Evolutionary conservation across 352 stramenopile species (phyloP).

Genomic region (Phytophthora pseudosyringae): DNA sequence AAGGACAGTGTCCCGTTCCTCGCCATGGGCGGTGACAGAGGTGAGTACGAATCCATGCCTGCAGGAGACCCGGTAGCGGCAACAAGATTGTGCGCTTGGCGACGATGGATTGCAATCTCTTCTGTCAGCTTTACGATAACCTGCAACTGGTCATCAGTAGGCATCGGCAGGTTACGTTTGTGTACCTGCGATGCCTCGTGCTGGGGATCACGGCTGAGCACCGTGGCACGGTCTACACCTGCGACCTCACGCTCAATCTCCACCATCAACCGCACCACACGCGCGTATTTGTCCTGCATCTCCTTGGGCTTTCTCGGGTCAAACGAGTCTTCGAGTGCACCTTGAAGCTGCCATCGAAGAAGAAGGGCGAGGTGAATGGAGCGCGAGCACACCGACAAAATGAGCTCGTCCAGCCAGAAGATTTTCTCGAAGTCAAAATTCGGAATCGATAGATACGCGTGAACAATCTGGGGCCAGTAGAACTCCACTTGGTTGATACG

Average conservation of each 20-base stretch:
- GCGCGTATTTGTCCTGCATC: constrained; percentile 88
- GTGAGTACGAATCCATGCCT: constrained; percentile 39
- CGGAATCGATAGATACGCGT: constrained; percentile 86
- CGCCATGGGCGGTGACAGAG: constrained; percentile 44
- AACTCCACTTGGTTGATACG: constrained; percentile 93
- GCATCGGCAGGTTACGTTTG: constrained; percentile 76
- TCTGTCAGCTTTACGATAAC: constrained; percentile 83
- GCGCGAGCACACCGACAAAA: constrained; percentile 88
- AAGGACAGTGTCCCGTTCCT: constrained; percentile 38
- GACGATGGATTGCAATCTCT: constrained; percentile 74
- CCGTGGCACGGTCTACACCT: constrained; percentile 63
- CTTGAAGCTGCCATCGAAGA: constrained; percentile 89
- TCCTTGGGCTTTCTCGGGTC: constrained; percentile 78
- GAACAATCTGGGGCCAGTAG: constrained; percentile 92
- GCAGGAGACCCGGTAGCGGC: constrained; percentile 24
- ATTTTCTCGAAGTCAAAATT: constrained; percentile 93
- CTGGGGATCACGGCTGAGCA: constrained; percentile 62
- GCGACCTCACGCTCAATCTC: constrained; percentile 88
- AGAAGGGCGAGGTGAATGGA: constrained; percentile 87
- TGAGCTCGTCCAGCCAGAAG: constrained; percentile 89
- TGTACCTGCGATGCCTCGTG: constrained; percentile 38
- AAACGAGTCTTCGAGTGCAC: constrained; percentile 84
- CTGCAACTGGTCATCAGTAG: constrained; percentile 85
- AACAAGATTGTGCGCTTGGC: constrained; percentile 48
- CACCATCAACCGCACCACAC: constrained; percentile 85